Evolutionary conservation across 257 asterid genomes (phyloP), one percentile per base, ranked within the genome.

Genomic region (Linaria vulgaris): DNA sequence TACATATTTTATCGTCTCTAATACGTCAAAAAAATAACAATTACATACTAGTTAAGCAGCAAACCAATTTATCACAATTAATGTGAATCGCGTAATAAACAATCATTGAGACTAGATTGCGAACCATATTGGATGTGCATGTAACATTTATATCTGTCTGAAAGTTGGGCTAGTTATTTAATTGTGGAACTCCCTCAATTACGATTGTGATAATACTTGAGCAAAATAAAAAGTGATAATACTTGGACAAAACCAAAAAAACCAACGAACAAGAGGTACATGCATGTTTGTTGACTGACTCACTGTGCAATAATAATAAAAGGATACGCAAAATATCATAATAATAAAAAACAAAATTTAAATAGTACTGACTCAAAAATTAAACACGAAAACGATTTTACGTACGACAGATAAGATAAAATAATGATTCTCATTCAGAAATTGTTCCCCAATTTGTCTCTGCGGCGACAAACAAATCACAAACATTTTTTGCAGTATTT

Each of bases 371-470:
- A 61, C 20, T 49, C 6, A 20, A 19, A 11, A 71, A 59, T 47
- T 55, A 73, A 44, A 27, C 34, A 27, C 23, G 76, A 67, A 74
- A 78, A 52, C 56, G 63, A 70, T 71, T 47, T 66, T 38, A 62
- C 61, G 64, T 21, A 71, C 47, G 67, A 68, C 76, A 73, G 56
- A 59, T 39, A 72, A 72, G 79, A 72, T 67, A 77, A 72, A 79
- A 82, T 70, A 56, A 79, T 71, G 63, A 73, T 69, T 66, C 53
- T 30, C 45, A 34, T 62, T 61, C 90, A 81, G 85, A 79, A 73
- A 60, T 63, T 79, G 84, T 83, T 79, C 81, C 79, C 81, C 31
- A 27, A 25, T 68, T 56, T 79, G 77, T 76, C 69, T 54, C 69
- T 69, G 67, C 59, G 59, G n/a, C 61, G 71, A 24, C 30, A 4